Conservation (phyloP, 139 green algal species). For the Chlamydomonas sphaeroides region DNA sequence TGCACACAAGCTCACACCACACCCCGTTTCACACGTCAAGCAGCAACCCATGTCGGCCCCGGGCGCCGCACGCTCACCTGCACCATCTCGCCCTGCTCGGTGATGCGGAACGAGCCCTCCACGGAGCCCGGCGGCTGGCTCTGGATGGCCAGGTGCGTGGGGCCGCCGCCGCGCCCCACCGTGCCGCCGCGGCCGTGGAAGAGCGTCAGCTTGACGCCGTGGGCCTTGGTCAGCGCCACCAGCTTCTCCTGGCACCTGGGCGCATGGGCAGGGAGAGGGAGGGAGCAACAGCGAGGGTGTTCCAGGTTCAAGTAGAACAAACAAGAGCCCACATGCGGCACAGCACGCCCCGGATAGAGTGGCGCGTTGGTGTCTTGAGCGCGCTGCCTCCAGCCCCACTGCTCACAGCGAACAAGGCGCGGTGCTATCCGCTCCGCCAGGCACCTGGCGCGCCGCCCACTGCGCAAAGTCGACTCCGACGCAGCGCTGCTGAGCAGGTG, state of each 20-base stretch:
- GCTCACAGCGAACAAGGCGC: too few relatives aligned
- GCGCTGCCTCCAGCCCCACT: too few relatives aligned
- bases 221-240: conserved; percentile 66
- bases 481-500: too few relatives aligned
- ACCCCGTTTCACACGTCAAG: too few relatives aligned
- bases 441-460: too few relatives aligned
- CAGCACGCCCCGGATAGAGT: too few relatives aligned
- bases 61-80: conserved; percentile 62
- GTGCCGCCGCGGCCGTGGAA: conserved; percentile 96
- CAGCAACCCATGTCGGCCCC: too few relatives aligned
- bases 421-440: too few relatives aligned
- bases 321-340: too few relatives aligned
- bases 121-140: conserved; percentile 92
- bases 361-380: too few relatives aligned
- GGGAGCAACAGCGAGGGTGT: background rate
- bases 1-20: too few relatives aligned
- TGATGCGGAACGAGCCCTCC: conserved; percentile 90
- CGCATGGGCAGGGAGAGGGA: background rate
- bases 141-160: conserved; percentile 94
- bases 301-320: background rate
- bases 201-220: conserved; percentile 87
- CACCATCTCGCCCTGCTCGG: conserved; percentile 78
- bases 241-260: conserved; percentile 67
- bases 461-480: too few relatives aligned
- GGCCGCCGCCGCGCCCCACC: conserved; percentile 94